Evolutionary conservation across 331 rosid genomes (phyloP).

Genomic region (Spiraea crenata): DNA sequence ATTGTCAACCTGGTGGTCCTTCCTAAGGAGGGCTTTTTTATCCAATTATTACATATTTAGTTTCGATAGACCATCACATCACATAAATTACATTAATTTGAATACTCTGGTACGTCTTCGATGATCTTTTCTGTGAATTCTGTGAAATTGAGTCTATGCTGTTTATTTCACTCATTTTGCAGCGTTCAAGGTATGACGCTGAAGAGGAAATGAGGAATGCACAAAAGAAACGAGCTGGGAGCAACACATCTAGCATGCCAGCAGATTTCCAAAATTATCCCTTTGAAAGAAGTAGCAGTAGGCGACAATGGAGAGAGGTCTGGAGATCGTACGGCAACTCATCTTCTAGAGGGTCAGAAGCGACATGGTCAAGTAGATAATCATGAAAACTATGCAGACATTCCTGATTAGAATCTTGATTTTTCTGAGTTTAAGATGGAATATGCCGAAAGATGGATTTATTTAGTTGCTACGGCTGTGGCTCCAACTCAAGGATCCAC

Average conservation of each 20-base stretch:
- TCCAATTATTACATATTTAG: too few species aligned
- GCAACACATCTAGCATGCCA: conserved; percentile 52
- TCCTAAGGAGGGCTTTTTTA: too few species aligned
- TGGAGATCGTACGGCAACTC: conserved; percentile 57
- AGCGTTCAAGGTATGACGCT: conserved; percentile 79
- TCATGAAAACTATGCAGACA: conserved; percentile 26
- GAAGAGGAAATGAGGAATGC: conserved; percentile 88
- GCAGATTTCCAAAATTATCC: conserved; percentile 55
- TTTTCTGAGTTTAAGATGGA: not conserved
- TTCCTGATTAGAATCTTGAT: conserved; percentile 4
- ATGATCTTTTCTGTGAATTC: conserved; percentile 6
- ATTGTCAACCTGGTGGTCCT: not conserved
- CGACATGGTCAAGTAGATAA: conserved; percentile 52
- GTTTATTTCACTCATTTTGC: conserved; percentile 29
- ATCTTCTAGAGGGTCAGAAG: conserved; percentile 51
- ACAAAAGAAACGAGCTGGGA: conserved; percentile 66
- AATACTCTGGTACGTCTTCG: not conserved
- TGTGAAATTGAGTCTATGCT: not conserved
- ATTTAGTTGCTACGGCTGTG: not conserved
- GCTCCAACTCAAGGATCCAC: conserved; percentile 13
- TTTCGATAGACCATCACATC: not conserved
- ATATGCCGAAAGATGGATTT: not conserved
- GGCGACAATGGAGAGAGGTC: conserved; percentile 74
- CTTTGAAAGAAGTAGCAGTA: conserved; percentile 52
- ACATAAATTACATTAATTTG: not conserved